A percentile compares a stretch with the other conserved stretches of the same genome.
Evolutionary conservation across 1,139 yeast species (phyloP).

Genomic region (Debaryomyces udenii): DNA sequence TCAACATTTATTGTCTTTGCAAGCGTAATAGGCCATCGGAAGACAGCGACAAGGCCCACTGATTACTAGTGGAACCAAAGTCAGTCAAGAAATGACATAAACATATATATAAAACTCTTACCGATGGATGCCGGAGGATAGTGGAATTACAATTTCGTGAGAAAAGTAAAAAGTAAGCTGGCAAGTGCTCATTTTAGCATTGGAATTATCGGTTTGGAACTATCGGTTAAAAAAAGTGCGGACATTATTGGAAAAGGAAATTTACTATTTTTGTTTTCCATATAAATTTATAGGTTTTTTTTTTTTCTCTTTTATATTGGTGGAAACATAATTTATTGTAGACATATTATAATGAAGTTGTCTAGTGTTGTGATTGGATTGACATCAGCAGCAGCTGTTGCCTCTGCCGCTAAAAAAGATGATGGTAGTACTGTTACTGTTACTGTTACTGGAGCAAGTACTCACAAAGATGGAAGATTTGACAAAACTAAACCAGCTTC

Average conservation of each 20-base stretch:
- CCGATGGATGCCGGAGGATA: too few relatives aligned
- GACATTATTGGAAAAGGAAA: constrained; percentile 8
- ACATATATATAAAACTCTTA: too few relatives aligned
- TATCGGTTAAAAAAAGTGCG: constrained; percentile 5
- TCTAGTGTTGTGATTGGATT: constrained; percentile 25
- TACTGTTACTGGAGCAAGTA: constrained; percentile 29
- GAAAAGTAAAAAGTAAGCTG: too few relatives aligned
- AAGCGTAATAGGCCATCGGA: too few relatives aligned
- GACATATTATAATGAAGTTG: constrained; percentile 23
- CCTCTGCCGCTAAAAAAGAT: constrained; percentile 20
- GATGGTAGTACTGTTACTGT: constrained; percentile 20
- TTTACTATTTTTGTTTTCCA: constrained; percentile 5
- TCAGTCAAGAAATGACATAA: too few relatives aligned
- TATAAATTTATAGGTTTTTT: constrained; percentile 1
- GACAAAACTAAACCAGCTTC: constrained; percentile 37
- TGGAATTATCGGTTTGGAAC: constrained; percentile 3
- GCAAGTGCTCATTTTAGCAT: constrained; percentile 3
- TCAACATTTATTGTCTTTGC: too few relatives aligned
- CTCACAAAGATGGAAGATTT: constrained; percentile 49
- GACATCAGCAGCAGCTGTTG: constrained; percentile 24
- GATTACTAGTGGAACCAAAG: too few relatives aligned
- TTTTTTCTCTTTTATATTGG: not conserved
- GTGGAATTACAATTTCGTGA: too few relatives aligned
- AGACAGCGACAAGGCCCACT: too few relatives aligned
- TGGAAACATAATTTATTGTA: not conserved